Evolutionary conservation across 345 rosid species (phyloP).

Genomic region (Passiflora organensis): DNA sequence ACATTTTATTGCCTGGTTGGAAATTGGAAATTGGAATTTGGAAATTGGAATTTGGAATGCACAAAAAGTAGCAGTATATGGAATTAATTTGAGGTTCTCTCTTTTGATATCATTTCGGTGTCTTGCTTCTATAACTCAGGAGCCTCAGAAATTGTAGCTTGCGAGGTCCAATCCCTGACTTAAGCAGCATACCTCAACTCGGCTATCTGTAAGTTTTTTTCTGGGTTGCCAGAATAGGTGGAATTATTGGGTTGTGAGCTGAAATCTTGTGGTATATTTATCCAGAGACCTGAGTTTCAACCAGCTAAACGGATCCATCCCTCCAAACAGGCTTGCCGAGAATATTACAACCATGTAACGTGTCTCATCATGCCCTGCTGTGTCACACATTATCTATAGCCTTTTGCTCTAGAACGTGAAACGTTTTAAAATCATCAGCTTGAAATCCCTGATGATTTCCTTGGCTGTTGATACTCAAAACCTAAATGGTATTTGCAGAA

Average conservation of each 20-base stretch:
- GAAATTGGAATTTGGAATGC: too few species aligned
- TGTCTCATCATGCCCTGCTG: slow-evolving; percentile 12
- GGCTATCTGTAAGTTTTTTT: slow-evolving; percentile 70
- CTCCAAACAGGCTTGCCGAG: slow-evolving; percentile 52
- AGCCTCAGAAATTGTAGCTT: slow-evolving; percentile 84
- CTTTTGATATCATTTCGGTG: slow-evolving; percentile 2
- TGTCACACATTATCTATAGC: background rate
- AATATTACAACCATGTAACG: slow-evolving; percentile 85
- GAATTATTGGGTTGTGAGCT: background rate
- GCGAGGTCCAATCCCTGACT: slow-evolving; percentile 83
- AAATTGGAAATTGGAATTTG: background rate
- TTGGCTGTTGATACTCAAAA: slow-evolving; percentile 1
- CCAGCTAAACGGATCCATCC: slow-evolving; percentile 69
- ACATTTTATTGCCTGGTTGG: background rate
- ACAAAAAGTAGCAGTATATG: too few species aligned
- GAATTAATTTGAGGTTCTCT: too few species aligned
- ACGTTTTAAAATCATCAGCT: too few species aligned
- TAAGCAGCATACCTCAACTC: slow-evolving; percentile 65
- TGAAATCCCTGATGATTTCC: slow-evolving; percentile 11
- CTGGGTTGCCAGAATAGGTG: slow-evolving; percentile 1
- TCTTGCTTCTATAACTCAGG: slow-evolving; percentile 44
- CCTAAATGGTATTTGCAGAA: slow-evolving; percentile 42
- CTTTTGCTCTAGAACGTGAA: too few species aligned
- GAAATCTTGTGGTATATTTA: slow-evolving; percentile 8
- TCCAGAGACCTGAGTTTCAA: slow-evolving; percentile 86